These are phyloP conservation scores for Periconia sp. DNA, from an alignment of 2,329 filamentous ascomycete genomes.

Conservation along the genomic window DNA sequence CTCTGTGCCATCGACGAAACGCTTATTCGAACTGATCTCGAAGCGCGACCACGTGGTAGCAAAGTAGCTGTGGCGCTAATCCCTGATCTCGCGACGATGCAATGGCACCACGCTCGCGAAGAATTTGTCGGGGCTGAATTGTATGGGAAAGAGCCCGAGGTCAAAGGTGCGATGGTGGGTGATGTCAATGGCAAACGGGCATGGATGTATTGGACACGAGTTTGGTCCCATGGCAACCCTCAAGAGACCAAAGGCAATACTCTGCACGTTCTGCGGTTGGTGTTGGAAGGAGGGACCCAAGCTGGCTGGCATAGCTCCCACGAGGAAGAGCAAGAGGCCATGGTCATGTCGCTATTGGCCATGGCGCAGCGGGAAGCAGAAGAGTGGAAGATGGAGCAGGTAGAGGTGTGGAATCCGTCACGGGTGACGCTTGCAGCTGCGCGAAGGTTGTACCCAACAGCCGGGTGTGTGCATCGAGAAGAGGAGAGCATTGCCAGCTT, in stretches of 20 bases:
- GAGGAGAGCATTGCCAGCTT: constrained; percentile 69
- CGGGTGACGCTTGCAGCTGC: constrained; percentile 49
- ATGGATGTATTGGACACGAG: constrained; percentile 74
- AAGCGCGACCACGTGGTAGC: constrained; percentile 38
- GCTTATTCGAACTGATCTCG: constrained; percentile 60
- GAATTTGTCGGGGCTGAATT: constrained; percentile 72
- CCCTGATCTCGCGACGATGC: constrained; percentile 67
- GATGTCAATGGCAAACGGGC: constrained; percentile 56
- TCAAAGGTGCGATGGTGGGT: constrained; percentile 72
- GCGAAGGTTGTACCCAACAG: constrained; percentile 48
- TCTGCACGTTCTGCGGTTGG: constrained; percentile 69
- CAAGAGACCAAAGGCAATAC: constrained; percentile 63
- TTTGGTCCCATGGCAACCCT: constrained; percentile 60
- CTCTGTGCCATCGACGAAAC: constrained; percentile 67
- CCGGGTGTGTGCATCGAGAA: constrained; percentile 60
- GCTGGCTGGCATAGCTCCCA: constrained; percentile 15
- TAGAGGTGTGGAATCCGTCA: constrained; percentile 84
- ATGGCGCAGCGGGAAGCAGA: constrained; percentile 71
- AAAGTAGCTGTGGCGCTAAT: constrained; percentile 65
- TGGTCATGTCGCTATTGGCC: constrained; percentile 64
- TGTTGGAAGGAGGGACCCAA: constrained; percentile 59
- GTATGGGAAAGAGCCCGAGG: constrained; percentile 57
- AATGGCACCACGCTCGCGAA: constrained; percentile 81
- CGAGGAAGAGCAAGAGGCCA: constrained; percentile 30
- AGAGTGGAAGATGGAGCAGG: constrained; percentile 68